Conservation (phyloP, 164 flowering plant species). For the Warburgia ugandensis region DNA sequence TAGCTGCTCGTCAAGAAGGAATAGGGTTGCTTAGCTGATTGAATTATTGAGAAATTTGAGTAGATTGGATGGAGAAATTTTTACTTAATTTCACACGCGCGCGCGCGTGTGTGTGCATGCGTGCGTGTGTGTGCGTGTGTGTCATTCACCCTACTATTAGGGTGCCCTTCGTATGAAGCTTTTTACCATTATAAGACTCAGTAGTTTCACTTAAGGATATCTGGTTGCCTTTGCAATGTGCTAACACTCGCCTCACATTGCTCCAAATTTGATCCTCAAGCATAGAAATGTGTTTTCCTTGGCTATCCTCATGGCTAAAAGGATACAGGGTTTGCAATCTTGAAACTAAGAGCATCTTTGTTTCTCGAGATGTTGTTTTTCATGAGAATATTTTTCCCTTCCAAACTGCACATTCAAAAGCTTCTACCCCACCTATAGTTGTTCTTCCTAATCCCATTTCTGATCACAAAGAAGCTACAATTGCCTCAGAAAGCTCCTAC, state of each 20-base stretch:
- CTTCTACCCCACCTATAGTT: background rate
- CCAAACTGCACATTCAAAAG: too few relatives aligned
- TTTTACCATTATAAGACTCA: background rate
- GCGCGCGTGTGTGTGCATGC: too few relatives aligned
- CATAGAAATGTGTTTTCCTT: slow-evolving; percentile 3
- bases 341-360: background rate
- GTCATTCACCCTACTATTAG: too few relatives aligned
- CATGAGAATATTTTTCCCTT: slow-evolving; percentile 4
- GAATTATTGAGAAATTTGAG: too few relatives aligned
- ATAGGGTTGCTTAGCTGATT: too few relatives aligned
- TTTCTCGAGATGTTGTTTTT: slow-evolving; percentile 5
- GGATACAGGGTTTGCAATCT: slow-evolving; percentile 10
- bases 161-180: slow-evolving; percentile 12
- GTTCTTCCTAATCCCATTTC: slow-evolving; percentile 1
- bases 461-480: background rate
- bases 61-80: too few relatives aligned
- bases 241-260: background rate
- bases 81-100: too few relatives aligned
- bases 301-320: slow-evolving; percentile 12
- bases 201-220: slow-evolving; percentile 2
- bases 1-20: too few relatives aligned
- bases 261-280: slow-evolving; percentile 3
- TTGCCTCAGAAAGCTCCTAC: too few relatives aligned
- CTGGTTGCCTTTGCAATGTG: slow-evolving; percentile 9
- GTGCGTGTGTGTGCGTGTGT: too few relatives aligned